Evolutionary conservation across 2,329 filamentous ascomycete genomes (phyloP).

Genomic region (Xylaria multiplex): DNA sequence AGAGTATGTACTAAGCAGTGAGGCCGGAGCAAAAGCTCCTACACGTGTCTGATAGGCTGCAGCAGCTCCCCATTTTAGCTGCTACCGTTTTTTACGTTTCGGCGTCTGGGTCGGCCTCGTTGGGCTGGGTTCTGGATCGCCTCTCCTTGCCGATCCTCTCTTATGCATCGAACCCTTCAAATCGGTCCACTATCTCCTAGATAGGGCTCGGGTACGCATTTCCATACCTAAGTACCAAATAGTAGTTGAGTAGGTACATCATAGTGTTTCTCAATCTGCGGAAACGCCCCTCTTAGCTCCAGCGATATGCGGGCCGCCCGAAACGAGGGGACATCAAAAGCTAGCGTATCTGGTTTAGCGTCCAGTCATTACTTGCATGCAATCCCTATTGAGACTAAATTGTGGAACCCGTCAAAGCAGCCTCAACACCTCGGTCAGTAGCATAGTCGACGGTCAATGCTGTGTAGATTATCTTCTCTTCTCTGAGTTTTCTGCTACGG

Average conservation of each 20-base stretch:
- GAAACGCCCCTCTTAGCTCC: slow-evolving; percentile 12
- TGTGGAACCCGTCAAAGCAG: slow-evolving; percentile 21
- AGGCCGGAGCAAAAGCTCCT: slow-evolving; percentile 47
- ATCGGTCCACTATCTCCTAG: slow-evolving; percentile 31
- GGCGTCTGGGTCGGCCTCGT: slow-evolving; percentile 17
- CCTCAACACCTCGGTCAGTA: slow-evolving; percentile 22
- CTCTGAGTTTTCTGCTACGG: background rate
- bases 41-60: slow-evolving; percentile 42
- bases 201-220: no score
- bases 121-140: slow-evolving; percentile 29
- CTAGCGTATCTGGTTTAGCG: slow-evolving; percentile 22
- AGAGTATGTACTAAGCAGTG: slow-evolving; percentile 37
- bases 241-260: slow-evolving; percentile 2
- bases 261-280: slow-evolving; percentile 10
- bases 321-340: slow-evolving; percentile 13
- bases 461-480: background rate
- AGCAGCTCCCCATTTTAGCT: slow-evolving; percentile 35
- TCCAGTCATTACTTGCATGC: slow-evolving; percentile 18
- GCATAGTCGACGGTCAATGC: background rate
- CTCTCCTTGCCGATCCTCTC: slow-evolving; percentile 33
- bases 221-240: background rate
- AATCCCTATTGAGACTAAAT: slow-evolving; percentile 7
- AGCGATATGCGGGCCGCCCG: slow-evolving; percentile 20
- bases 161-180: slow-evolving; percentile 26
- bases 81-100: slow-evolving; percentile 21